A percentile compares a stretch with the other conserved stretches of the same genome.
These are phyloP conservation scores for Boletus vinaceobasis DNA, from an alignment of 768 basidiomycete genomes.

Conservation along the genomic window DNA sequence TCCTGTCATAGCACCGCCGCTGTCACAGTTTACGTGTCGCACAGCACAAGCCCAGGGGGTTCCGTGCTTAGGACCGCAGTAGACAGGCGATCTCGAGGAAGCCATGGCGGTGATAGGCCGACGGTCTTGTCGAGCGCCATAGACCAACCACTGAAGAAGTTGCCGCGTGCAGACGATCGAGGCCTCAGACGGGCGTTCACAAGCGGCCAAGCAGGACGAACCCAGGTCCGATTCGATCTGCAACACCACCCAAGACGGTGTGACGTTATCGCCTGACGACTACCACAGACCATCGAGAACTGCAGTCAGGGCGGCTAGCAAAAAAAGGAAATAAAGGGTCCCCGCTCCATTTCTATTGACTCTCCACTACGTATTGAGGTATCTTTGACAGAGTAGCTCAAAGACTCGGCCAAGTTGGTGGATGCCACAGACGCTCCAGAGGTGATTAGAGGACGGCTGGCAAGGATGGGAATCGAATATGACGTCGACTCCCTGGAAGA, in stretches of 20 bases:
- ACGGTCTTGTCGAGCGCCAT: slow-evolving; percentile 7
- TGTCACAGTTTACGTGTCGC: slow-evolving; percentile 32
- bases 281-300: neutral
- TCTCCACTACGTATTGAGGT: too few relatives aligned
- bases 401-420: too few relatives aligned
- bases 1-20: slow-evolving; percentile 19
- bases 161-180: slow-evolving; percentile 19
- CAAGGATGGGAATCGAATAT: neutral
- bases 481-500: neutral
- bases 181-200: slow-evolving; percentile 2
- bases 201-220: neutral
- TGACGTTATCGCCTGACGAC: neutral
- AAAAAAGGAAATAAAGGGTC: neutral
- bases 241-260: neutral
- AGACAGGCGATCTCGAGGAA: slow-evolving; percentile 17
- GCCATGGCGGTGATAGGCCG: slow-evolving; percentile 29
- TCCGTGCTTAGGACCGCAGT: slow-evolving; percentile 10
- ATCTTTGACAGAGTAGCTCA: too few relatives aligned
- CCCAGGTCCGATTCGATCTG: too few relatives aligned
- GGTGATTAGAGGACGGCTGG: too few relatives aligned
- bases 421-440: too few relatives aligned
- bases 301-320: neutral
- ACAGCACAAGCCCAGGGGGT: slow-evolving; percentile 1
- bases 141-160: slow-evolving; percentile 15
- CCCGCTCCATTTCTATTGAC: neutral